Base-by-base conservation (phyloP, 108 stramenopile genomes). In the Cyclostephanos tholiformis region DNA sequence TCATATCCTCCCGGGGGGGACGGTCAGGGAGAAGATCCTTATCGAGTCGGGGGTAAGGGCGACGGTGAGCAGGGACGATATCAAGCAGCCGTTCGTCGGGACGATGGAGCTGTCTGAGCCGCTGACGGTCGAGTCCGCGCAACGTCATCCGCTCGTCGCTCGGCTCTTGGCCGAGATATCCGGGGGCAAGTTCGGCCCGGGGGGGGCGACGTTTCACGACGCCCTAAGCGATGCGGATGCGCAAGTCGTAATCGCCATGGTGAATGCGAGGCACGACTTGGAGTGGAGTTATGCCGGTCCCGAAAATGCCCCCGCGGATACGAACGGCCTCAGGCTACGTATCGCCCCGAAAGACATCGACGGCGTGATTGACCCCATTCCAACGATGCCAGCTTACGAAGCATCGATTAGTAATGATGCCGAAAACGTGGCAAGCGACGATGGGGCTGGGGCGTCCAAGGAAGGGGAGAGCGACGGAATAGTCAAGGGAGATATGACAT, bases 91-190 rank as follows among this genome's bases (percentile, higher is more conserved):
- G 3, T 90, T 87, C 68, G 73, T 83, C 19, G 92, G 92, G 26
- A 63, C 55, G 2, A 41, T 93, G 14, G 87, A 90, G 23, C 48
- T 90, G 35, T 86, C 84, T 55, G 79, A 77, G 59, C 65, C 83
- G 23, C 0, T 84, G 13, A 63, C 41, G 20, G 23, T 63, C 22
- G 75, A 79, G 9, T 32, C 70, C 30, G 74, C 67, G n/a, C 82
- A 86, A 36, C 87, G 88, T 4, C 82, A 90, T 67, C 93, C 93
- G 35, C 51, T 85, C 13, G 84, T 86, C 25, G 62, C 84, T n/a
- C 81, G 84, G 67, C 81, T 94, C 70, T 61, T 91, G 19, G 65
- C 83, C 32, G 72, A 58, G 10, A 80, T 89, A 50, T 57, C 63
- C 4, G n/a, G 66, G 22, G 80, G 85, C n/a, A 84, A 75, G 49